Conservation (phyloP, 2,329 filamentous ascomycete genomes). For the Sclerotinia minor region DNA sequence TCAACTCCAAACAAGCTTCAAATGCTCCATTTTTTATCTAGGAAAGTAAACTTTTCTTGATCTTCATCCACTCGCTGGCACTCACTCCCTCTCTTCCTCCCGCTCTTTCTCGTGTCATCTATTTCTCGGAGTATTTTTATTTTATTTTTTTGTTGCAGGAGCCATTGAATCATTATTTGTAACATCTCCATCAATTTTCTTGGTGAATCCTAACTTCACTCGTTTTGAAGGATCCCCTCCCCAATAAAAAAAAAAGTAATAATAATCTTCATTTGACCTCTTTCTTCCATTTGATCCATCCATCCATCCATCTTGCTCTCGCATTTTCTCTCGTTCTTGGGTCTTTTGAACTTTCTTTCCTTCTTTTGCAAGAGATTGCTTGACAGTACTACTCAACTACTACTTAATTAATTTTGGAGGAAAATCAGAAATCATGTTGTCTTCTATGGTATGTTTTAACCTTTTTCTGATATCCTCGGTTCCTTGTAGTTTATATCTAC, state of each 20-base stretch:
- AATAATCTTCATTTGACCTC: background rate
- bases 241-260: background rate
- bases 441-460: conserved; percentile 10
- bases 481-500: background rate
- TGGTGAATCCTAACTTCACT: background rate
- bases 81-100: background rate
- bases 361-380: background rate
- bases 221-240: conserved; percentile 7
- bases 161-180: background rate
- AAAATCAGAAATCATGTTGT: conserved; percentile 6
- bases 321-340: background rate
- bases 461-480: background rate
- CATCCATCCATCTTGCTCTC: background rate
- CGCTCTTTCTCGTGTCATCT: background rate
- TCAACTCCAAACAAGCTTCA: conserved; percentile 11
- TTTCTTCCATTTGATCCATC: background rate
- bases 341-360: background rate
- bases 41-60: background rate
- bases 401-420: background rate
- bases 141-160: background rate
- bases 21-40: background rate
- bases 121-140: no score
- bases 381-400: background rate
- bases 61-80: background rate
- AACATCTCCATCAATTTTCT: background rate